Evolutionary conservation across 805 yeast genomes (phyloP).

Genomic region (Middelhovenomyces tepae): DNA sequence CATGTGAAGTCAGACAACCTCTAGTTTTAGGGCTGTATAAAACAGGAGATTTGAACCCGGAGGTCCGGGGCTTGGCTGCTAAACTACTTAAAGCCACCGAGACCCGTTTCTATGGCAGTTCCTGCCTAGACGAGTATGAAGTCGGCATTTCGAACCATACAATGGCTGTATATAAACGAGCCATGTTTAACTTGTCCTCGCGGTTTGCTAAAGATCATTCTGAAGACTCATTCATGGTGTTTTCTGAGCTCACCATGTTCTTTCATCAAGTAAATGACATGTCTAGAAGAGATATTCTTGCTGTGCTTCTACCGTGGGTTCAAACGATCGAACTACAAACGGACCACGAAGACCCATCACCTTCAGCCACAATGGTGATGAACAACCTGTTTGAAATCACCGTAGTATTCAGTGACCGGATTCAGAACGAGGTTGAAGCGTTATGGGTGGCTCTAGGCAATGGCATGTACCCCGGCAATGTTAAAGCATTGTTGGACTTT

Average conservation of each 20-base stretch:
- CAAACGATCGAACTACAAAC: conserved; percentile 61
- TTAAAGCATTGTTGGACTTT: conserved; percentile 62
- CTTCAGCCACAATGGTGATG: conserved; percentile 56
- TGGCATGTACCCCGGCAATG: conserved; percentile 58
- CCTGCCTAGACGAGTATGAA: conserved; percentile 47
- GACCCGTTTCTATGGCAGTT: conserved; percentile 43
- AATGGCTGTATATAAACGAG: conserved; percentile 78
- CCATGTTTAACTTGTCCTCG: conserved; percentile 69
- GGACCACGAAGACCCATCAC: conserved; percentile 27
- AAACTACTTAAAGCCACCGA: conserved; percentile 63
- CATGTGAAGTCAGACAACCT: conserved; percentile 52
- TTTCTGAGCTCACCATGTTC: conserved; percentile 64
- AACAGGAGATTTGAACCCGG: conserved; percentile 61
- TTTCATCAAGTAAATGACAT: conserved; percentile 52
- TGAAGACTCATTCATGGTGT: conserved; percentile 50
- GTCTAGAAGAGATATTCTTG: conserved; percentile 67
- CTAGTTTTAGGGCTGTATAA: conserved; percentile 71
- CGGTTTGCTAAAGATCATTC: conserved; percentile 55
- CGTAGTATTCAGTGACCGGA: conserved; percentile 58
- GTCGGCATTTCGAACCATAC: conserved; percentile 69
- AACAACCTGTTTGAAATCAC: conserved; percentile 80
- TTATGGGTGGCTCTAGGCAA: conserved; percentile 92
- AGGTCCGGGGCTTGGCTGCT: conserved; percentile 65
- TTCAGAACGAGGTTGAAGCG: conserved; percentile 85
- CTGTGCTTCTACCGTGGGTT: conserved; percentile 88